Conservation (phyloP, 306 rosid species). For the Sesbania bispinosa region DNA sequence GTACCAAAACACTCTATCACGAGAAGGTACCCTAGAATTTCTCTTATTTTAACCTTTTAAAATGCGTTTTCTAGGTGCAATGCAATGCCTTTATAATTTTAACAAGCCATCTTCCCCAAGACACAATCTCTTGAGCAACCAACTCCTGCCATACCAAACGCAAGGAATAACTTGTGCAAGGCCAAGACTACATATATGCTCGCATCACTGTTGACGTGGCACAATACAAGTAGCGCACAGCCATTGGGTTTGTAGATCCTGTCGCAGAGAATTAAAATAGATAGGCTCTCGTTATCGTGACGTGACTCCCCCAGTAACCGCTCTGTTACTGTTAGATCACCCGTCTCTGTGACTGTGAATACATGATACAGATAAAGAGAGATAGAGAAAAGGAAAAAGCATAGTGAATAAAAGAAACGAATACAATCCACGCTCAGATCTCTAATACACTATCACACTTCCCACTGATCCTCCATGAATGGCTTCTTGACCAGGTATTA, state of each 20-base stretch:
- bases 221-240: background rate
- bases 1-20: no score
- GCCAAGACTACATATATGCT: no score
- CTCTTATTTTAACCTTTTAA: no score
- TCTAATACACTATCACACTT: background rate
- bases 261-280: background rate
- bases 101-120: no score
- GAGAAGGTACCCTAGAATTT: no score
- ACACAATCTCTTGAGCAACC: no score
- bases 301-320: slow-evolving; percentile 13
- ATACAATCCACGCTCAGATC: slow-evolving; percentile 16
- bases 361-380: background rate
- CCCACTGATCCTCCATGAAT: slow-evolving; percentile 29
- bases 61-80: no score
- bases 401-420: background rate
- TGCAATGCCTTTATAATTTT: no score
- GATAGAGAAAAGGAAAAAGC: background rate
- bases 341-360: slow-evolving; percentile 16
- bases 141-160: background rate
- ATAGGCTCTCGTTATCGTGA: background rate
- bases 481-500: slow-evolving; percentile 44
- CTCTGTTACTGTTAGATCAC: slow-evolving; percentile 21
- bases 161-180: background rate
- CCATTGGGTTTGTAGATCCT: background rate
- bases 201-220: slow-evolving; percentile 31